Conservation (phyloP, 306 rosid genomes). For the Quercus parvula region DNA sequence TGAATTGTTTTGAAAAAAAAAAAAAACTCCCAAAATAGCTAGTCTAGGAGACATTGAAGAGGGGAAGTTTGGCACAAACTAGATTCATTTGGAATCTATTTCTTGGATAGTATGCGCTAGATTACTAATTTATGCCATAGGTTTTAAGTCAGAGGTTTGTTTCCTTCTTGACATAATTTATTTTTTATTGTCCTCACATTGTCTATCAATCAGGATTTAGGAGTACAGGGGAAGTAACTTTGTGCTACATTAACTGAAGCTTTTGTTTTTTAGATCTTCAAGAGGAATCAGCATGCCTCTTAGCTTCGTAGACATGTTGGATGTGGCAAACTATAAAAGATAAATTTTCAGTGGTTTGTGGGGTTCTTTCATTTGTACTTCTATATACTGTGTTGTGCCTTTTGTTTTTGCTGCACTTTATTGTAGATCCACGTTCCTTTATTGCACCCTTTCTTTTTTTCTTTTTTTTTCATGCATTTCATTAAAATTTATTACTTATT, state of each 20-base stretch:
- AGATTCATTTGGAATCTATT: background rate
- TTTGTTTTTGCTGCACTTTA: too few species aligned
- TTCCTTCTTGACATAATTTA: background rate
- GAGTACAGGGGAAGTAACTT: background rate
- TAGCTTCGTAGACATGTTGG: background rate
- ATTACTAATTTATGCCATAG: background rate
- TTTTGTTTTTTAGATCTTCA: background rate
- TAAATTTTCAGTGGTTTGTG: background rate
- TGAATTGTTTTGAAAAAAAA: too few species aligned
- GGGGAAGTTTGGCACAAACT: background rate
- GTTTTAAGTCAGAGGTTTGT: background rate
- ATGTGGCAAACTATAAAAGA: background rate
- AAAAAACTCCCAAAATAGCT: background rate
- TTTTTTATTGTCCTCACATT: background rate
- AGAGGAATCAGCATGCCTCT: background rate
- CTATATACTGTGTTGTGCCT: background rate
- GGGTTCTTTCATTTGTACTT: background rate
- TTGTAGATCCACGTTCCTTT: too few species aligned
- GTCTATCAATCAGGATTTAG: background rate
- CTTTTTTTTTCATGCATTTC: background rate
- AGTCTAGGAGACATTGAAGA: background rate
- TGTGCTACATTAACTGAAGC: background rate
- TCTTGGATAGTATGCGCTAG: too few species aligned
- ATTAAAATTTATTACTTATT: background rate
- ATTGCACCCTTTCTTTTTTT: background rate